Base-by-base conservation (phyloP, 2,329 filamentous ascomycete species). In the Emmonsia crescens region DNA sequence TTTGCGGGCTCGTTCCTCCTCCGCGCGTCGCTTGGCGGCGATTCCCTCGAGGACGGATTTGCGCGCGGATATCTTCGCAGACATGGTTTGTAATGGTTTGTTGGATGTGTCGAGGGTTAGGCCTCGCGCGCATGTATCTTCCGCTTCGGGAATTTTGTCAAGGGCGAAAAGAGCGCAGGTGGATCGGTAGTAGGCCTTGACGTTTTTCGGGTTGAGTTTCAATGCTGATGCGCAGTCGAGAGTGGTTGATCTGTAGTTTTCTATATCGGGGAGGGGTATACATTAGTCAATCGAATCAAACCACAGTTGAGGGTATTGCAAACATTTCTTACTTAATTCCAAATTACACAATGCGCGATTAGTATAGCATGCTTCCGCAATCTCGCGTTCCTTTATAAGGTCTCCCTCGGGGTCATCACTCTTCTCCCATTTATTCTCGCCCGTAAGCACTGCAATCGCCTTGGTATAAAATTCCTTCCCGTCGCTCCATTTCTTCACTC, bases 321-420 rank as follows among this genome's bases (percentile, higher is more conserved):
- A 31, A 19, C 36, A 59, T 57, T 40, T 74, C 78, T 66, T 80
- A 86, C 85, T 84, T 66, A 96, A 81, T 74, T 91, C 88, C 64
- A 99, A 80, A 73, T 97, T 89, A 76, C 91, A 96, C 33, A 95
- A 85, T 0, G 93, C 92, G 64, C 94, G 86, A 76, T 99, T 99
- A 65, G 88, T 84, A 73, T 92, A 86, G 64, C 91, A 87, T 1
- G 85, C 82, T 76, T 95, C 91, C 61, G 92, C 83, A 57, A 89
- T 79, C 61, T 80, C 76, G 54, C 78, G 80, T 75, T 93, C 84
- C 67, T 83, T 78, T 62, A 78, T 80, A 67, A 86, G 82, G 48
- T 85, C 86, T 59, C 84, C 82, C 59, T 80, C 77, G 10, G 69
- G 64, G 67, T 84, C 81, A 62, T 82, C 75, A 49, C 82, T 79